Base-by-base conservation (phyloP, 306 rosid species). In the Sesbania bispinosa region DNA sequence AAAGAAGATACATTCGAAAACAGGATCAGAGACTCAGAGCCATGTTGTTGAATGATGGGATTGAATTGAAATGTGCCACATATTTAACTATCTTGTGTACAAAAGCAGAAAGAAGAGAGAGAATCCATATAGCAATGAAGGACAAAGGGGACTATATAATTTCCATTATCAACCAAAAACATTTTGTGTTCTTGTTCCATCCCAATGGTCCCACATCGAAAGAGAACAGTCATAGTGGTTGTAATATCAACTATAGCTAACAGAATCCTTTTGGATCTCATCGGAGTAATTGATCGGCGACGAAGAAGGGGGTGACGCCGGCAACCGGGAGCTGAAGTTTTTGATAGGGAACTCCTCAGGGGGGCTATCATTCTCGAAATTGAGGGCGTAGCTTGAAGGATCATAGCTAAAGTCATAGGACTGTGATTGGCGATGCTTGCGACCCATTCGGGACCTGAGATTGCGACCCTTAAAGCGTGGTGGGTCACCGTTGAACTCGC, bases 391-490 rank as follows among this genome's bases (percentile, higher is more conserved):
- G 30, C 87, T 83, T 0, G 61, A 71, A 1, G 87, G 74, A 10
- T 83, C 84, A 1, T 83, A 83, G 36, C 82, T 71, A 11, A 83
- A 83, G n/a, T 83, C 87, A 0, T 79, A 74, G 0, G 84, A 79
- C 7, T 75, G 82, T 6, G 84, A 14, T 0, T 8, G 46, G 6
- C 11, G 57, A 19, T 58, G 16, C 3, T 6, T 63, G 0, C 77
- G 75, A 8, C 79, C 18, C 3, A 59, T 42, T 0, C 73, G 36
- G 2, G 71, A 11, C 50, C 16, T 38, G 0, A 63, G 16, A 16
- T 75, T 48, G 1, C 68, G 69, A 0, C 78, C 79, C 7, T 72
- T 65, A 0, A 67, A 15, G 1, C 72, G 71, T 1, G 30, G 4
- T 0, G 19, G 26, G 10, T 59, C 57, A 42, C 23, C 58, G 0